Evolutionary conservation across 1,284 basidiomycete genomes (phyloP), one percentile per base, ranked within the genome.

Genomic region (Ustilago esculenta): DNA sequence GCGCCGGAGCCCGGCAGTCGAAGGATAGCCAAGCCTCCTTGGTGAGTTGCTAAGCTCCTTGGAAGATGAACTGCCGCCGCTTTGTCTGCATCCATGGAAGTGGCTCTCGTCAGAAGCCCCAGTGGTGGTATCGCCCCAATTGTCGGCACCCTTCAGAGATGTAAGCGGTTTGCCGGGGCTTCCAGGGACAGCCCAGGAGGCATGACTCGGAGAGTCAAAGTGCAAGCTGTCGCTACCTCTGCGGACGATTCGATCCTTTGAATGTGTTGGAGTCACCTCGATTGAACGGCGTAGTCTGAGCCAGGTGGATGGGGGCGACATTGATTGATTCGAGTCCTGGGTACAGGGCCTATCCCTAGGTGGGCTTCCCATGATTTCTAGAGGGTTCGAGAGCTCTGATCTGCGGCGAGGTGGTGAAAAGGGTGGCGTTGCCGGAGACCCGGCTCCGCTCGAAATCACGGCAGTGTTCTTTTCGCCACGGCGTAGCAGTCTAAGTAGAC

Each of bases 401-500:
- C 41, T 29, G 17, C 37, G 46, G 18, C 50, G 50, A 7, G 46
- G 46, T 1, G 46, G 40, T 3, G 61, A 50, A 5, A 37, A 25
- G 5, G 46, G 55, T 5, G 49, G 27, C 4, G 40, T 34, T 3
- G 32, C 21, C 10, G 12, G 23, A 20, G 23, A 1, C 0, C 14
- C 9, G n/a, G 7, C 32, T 17, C n/a, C 23, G 15, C 11, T 21
- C 21, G 35, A n/a, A 2, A 14, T 30, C 4, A 21, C 8, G 14
- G 17, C 17, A 17, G 10, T 37, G 21, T 25, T 53, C 42, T 42
- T 42, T 8, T 33, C 37, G 14, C 46, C 39, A 23, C 61, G 61
- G 23, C 61, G 41, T 0, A 65, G 46, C 10, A 65, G 18, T 9
- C 61, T 49, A 30, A 54, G 61, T 14, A 65, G 58, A 37, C 61